phyloP scores from a whole-genome alignment of 106 monocot genomes.

The Dendrobium huoshanense region DNA sequence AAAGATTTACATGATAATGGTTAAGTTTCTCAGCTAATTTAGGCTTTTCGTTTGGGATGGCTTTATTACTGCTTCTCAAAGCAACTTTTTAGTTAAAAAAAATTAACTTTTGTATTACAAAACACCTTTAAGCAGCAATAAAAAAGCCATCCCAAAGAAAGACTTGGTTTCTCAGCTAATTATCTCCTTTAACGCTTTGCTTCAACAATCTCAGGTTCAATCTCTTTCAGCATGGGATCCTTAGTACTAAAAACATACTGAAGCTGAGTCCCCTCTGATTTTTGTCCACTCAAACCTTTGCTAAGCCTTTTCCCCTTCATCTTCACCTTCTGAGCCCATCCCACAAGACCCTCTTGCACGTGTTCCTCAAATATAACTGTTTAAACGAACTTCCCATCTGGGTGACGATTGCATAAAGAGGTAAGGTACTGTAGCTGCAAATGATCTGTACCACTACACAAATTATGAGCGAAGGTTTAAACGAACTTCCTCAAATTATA shows the following conservation, averaged over 20 bases:
- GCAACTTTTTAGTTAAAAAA: too few species aligned
- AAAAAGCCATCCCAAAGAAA: too few species aligned
- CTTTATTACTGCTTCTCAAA: too few species aligned
- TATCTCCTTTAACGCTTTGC: not conserved
- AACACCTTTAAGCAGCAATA: too few species aligned
- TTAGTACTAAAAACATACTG: conserved; percentile 4
- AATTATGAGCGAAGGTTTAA: too few species aligned
- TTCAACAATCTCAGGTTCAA: conserved; percentile 4
- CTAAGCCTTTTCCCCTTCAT: not conserved
- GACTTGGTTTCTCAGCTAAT: too few species aligned
- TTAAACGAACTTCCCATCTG: conserved; percentile 76
- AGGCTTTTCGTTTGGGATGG: too few species aligned
- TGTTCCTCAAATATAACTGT: conserved; percentile 51
- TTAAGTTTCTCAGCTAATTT: too few species aligned
- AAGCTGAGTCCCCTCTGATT: not conserved
- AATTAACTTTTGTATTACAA: too few species aligned
- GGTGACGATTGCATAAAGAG: conserved; percentile 41
- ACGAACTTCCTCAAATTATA: too few species aligned
- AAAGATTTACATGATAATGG: too few species aligned
- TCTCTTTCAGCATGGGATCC: not conserved
- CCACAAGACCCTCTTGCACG: conserved; percentile 38
- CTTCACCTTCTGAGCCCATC: conserved; percentile 44
- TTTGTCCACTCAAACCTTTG: not conserved
- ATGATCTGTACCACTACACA: conserved; percentile 31
- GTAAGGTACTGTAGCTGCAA: conserved; percentile 54